Percentiles rank a stretch among this genome's conserved stretches.
These are phyloP conservation scores for Penicillium herquei DNA, from an alignment of 495 filamentous ascomycete genomes.

Conservation along the genomic window DNA sequence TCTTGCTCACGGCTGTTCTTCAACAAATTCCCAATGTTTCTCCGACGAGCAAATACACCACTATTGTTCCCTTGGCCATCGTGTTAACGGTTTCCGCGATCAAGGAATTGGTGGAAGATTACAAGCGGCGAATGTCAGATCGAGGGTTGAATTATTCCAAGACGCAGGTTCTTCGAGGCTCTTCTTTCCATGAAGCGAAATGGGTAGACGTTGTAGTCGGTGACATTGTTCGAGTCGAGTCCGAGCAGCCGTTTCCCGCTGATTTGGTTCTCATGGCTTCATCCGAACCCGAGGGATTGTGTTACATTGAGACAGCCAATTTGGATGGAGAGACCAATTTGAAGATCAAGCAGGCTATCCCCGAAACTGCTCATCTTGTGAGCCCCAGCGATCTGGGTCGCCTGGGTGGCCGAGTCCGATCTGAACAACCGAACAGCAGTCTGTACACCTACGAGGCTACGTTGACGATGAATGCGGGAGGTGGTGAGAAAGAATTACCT, in stretches of 20 bases:
- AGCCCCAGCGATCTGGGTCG: constrained; percentile 84
- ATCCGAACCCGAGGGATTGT: constrained; percentile 95
- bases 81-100: constrained; percentile 91
- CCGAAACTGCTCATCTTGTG: constrained; percentile 86
- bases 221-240: constrained; percentile 92
- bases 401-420: constrained; percentile 80
- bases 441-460: constrained; percentile 98
- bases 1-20: constrained; percentile 93
- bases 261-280: constrained; percentile 90
- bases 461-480: constrained; percentile 85
- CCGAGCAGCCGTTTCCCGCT: constrained; percentile 93
- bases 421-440: constrained; percentile 98
- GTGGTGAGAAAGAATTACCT: constrained; percentile 91
- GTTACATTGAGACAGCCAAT: constrained; percentile 99
- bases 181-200: constrained; percentile 78
- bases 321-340: constrained; percentile 97
- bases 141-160: constrained; percentile 85
- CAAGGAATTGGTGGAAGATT: constrained; percentile 94
- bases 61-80: constrained; percentile 86
- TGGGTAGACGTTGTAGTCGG: constrained; percentile 95
- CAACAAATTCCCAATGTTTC: constrained; percentile 96
- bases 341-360: constrained; percentile 98
- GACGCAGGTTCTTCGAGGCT: constrained; percentile 79
- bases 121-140: constrained; percentile 84
- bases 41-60: constrained; percentile 93